Conservation (phyloP, 176 grass and related monocot species). For the Triticum urartu region DNA sequence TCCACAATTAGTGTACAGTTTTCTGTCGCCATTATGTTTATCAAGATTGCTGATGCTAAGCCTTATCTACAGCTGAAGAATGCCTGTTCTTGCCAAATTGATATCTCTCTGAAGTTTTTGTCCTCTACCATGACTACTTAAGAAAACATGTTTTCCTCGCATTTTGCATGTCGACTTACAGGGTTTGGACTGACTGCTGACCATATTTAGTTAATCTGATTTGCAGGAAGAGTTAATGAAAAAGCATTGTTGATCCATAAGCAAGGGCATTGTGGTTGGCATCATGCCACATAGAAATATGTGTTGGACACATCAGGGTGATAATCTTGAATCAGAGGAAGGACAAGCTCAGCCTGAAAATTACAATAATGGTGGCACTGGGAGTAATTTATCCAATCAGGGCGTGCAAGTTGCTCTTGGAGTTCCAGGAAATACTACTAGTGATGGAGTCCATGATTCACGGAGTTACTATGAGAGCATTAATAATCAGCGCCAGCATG, state of each 20-base stretch:
- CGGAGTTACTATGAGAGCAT: slow-evolving; percentile 26
- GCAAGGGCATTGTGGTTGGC: slow-evolving; percentile 13
- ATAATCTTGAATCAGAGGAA: slow-evolving; percentile 42
- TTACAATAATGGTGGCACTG: slow-evolving; percentile 34
- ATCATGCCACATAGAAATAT: slow-evolving; percentile 48
- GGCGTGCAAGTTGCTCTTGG: slow-evolving; percentile 29
- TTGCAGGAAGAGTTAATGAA: slow-evolving; percentile 44
- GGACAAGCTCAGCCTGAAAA: slow-evolving; percentile 39
- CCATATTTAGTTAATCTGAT: slow-evolving; percentile 25
- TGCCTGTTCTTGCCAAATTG: background rate
- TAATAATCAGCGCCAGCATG: slow-evolving; percentile 41
- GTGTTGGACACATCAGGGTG: slow-evolving; percentile 32
- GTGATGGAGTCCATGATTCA: slow-evolving; percentile 33
- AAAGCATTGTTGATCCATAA: slow-evolving; percentile 31
- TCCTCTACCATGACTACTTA: background rate
- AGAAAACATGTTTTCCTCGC: background rate
- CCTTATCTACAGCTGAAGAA: background rate
- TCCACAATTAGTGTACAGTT: background rate
- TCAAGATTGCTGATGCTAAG: background rate
- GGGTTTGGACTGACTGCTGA: slow-evolving; percentile 23
- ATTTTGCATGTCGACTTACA: slow-evolving; percentile 24
- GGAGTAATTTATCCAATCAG: slow-evolving; percentile 26
- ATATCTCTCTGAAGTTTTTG: slow-evolving; percentile 10
- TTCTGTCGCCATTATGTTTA: background rate
- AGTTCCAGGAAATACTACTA: slow-evolving; percentile 36